Conservation (phyloP, 441 rosid species). For the Biscutella laevigata region DNA sequence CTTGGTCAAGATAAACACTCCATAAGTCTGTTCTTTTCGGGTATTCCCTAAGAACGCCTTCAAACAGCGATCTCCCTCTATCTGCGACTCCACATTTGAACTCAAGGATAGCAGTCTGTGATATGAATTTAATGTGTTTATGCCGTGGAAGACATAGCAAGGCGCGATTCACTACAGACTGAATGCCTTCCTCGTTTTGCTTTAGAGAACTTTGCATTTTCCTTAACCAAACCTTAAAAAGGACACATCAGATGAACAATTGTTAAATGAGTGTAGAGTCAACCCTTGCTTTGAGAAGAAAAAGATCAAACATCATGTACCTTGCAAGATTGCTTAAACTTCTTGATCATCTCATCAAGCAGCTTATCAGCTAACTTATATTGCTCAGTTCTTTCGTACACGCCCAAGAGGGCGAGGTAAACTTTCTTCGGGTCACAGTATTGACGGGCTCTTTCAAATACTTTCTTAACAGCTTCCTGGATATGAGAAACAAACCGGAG, state of each 20-base stretch:
- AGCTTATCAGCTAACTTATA: constrained; percentile 63
- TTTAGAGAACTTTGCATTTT: constrained; percentile 48
- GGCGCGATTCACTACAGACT: constrained; percentile 62
- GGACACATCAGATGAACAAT: neutral
- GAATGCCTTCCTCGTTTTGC: constrained; percentile 54
- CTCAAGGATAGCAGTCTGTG: constrained; percentile 82
- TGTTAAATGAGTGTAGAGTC: neutral
- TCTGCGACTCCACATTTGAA: constrained; percentile 86
- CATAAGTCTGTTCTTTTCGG: constrained; percentile 95
- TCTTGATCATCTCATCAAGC: constrained; percentile 61
- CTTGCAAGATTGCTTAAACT: constrained; percentile 94
- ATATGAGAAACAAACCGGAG: constrained; percentile 19
- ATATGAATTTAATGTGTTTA: constrained; percentile 78
- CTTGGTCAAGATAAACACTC: constrained; percentile 95
- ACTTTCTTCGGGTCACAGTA: constrained; percentile 80
- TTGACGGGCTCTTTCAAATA: constrained; percentile 85
- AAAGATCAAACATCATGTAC: constrained; percentile 25
- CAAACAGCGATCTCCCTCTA: constrained; percentile 81
- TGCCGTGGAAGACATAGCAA: constrained; percentile 70
- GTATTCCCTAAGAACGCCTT: constrained; percentile 73
- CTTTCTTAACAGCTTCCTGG: constrained; percentile 77
- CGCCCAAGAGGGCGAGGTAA: constrained; percentile 69
- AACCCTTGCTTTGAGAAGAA: neutral
- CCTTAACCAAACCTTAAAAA: constrained; percentile 67
- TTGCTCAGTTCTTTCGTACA: constrained; percentile 83